Percentiles rank a stretch among this genome's conserved stretches.
Conservation (phyloP, 1,139 yeast species). For the Saccharomyces pastorianus region DNA sequence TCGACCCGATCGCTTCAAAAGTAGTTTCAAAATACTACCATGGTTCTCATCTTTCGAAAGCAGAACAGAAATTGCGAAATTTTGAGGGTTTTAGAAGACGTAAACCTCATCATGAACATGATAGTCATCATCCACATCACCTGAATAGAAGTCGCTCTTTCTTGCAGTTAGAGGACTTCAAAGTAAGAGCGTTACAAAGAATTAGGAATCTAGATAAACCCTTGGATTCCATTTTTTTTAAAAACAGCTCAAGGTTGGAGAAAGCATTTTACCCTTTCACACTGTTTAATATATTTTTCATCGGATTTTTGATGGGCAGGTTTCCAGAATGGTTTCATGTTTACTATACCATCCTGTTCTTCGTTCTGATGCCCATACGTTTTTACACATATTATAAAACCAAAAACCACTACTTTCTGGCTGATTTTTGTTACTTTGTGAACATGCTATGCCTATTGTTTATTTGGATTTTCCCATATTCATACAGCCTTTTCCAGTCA, state of each 20-base stretch:
- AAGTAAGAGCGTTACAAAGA: slow-evolving; percentile 12
- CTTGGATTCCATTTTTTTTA: slow-evolving; percentile 23
- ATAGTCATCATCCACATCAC: neutral
- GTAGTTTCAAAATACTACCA: neutral
- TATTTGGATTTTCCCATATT: slow-evolving; percentile 76
- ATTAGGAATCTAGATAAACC: slow-evolving; percentile 21
- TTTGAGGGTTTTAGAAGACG: neutral
- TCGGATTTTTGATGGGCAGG: slow-evolving; percentile 73
- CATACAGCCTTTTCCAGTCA: slow-evolving; percentile 63
- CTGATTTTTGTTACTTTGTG: slow-evolving; percentile 90
- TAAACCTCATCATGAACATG: neutral
- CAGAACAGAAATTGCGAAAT: neutral
- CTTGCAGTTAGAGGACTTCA: slow-evolving; percentile 17
- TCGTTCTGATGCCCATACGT: slow-evolving; percentile 72
- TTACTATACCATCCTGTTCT: slow-evolving; percentile 57
- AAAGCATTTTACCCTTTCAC: slow-evolving; percentile 76
- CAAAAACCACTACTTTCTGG: slow-evolving; percentile 78
- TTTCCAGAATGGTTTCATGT: slow-evolving; percentile 71
- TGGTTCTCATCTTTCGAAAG: neutral
- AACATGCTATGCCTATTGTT: slow-evolving; percentile 60
- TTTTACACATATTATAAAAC: slow-evolving; percentile 73
- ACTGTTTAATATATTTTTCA: slow-evolving; percentile 55
- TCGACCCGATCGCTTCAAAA: slow-evolving; percentile 7
- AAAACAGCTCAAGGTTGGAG: slow-evolving; percentile 58
- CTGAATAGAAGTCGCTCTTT: neutral